phyloP scores from a whole-genome alignment of 257 asterid genomes.

The Ajuga chamaepitys region DNA sequence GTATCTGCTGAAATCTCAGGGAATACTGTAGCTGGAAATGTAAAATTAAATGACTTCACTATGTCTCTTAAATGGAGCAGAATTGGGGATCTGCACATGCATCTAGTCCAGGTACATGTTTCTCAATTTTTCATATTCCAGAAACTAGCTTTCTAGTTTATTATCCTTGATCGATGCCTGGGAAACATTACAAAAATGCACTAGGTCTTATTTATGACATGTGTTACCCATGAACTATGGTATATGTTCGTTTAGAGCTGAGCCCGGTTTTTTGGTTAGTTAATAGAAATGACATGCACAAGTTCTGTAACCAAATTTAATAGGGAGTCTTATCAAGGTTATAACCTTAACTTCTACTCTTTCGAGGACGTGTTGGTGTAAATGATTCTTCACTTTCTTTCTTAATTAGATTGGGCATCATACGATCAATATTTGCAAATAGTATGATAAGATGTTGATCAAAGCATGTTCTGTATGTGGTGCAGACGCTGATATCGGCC shows the following conservation, averaged over 20 bases:
- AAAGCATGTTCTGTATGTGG: slow-evolving; percentile 13
- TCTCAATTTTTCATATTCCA: background rate
- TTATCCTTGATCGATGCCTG: no score
- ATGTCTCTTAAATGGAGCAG: slow-evolving; percentile 81
- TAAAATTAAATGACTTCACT: slow-evolving; percentile 50
- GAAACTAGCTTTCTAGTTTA: background rate
- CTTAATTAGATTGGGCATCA: background rate
- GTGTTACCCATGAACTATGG: no score
- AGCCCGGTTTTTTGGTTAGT: background rate
- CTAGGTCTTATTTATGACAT: background rate
- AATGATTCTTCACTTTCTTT: background rate
- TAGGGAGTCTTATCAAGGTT: background rate
- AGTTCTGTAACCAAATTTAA: background rate
- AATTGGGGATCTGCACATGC: slow-evolving; percentile 72
- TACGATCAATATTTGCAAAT: background rate
- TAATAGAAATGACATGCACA: background rate
- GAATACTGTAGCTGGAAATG: slow-evolving; percentile 47
- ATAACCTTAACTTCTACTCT: background rate
- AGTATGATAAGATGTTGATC: background rate
- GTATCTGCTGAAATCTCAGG: slow-evolving; percentile 49
- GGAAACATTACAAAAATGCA: background rate
- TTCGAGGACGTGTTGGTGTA: background rate
- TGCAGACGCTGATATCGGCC: slow-evolving; percentile 62
- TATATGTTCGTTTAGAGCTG: no score
- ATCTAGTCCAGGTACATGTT: slow-evolving; percentile 61